These are phyloP conservation scores for Stereum hirsutum DNA, from an alignment of 1,284 basidiomycete species.

Conservation along the genomic window DNA sequence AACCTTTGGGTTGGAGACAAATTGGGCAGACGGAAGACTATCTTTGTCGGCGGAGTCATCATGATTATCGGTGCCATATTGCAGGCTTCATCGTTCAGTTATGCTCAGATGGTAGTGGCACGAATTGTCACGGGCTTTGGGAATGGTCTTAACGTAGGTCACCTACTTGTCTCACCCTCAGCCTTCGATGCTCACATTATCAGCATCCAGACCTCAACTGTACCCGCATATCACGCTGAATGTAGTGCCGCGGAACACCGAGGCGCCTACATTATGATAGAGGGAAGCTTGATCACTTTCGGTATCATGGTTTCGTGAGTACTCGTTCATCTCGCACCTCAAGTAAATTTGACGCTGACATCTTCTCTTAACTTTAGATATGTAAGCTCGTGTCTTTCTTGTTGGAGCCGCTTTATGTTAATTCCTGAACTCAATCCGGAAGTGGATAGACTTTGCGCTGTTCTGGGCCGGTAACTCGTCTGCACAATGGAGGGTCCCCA, in stretches of 20 bases:
- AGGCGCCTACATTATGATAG: slow-evolving; percentile 61
- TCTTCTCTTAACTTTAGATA: neutral
- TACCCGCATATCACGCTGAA: slow-evolving; percentile 59
- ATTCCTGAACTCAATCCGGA: neutral
- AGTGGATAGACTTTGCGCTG: slow-evolving; percentile 59
- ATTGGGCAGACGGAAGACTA: slow-evolving; percentile 42
- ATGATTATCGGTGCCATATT: slow-evolving; percentile 61
- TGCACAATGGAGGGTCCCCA: slow-evolving; percentile 63
- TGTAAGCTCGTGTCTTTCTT: slow-evolving; percentile 1
- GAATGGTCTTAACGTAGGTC: slow-evolving; percentile 55
- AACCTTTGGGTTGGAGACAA: slow-evolving; percentile 47
- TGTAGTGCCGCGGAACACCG: slow-evolving; percentile 51
- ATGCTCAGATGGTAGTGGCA: slow-evolving; percentile 50
- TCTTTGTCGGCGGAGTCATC: slow-evolving; percentile 39
- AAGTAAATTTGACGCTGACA: neutral
- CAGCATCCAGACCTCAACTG: slow-evolving; percentile 50
- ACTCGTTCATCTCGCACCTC: neutral
- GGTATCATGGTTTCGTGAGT: slow-evolving; percentile 59
- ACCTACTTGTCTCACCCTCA: neutral
- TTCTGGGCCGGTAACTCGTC: slow-evolving; percentile 43
- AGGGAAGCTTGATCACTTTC: slow-evolving; percentile 60
- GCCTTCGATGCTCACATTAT: slow-evolving; percentile 13
- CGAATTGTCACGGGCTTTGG: slow-evolving; percentile 57
- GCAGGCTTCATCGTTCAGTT: slow-evolving; percentile 42
- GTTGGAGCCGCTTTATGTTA: slow-evolving; percentile 1